phyloP scores from a whole-genome alignment of 345 rosid genomes.

The Hibiscus trionum region DNA sequence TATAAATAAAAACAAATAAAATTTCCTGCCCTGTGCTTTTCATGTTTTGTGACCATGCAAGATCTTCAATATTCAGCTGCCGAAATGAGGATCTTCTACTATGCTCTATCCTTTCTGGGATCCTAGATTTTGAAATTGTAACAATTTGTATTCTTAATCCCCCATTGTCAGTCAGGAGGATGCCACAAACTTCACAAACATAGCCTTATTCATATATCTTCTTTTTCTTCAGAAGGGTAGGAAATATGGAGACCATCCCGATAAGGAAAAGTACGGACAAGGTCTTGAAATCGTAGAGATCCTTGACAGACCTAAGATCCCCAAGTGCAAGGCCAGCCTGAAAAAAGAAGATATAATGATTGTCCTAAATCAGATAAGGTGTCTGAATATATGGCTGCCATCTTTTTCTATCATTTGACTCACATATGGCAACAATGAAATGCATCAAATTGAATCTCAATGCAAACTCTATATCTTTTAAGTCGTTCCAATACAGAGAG shows the following conservation, averaged over 20 bases:
- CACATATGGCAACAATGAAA: background rate
- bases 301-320: constrained; percentile 74
- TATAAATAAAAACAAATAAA: background rate
- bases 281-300: constrained; percentile 19
- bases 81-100: no score
- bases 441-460: background rate
- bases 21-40: background rate
- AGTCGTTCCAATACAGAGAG: background rate
- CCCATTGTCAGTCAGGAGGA: background rate
- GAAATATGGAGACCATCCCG: constrained; percentile 27
- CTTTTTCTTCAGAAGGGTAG: constrained; percentile 70
- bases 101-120: no score
- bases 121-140: background rate
- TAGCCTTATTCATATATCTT: constrained; percentile 47
- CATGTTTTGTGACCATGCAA: background rate
- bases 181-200: background rate
- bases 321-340: constrained; percentile 89
- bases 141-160: constrained; percentile 13
- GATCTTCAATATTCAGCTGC: background rate
- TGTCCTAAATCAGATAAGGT: background rate
- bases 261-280: no score
- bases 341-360: background rate
- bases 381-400: background rate
- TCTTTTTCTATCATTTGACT: background rate
- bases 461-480: background rate